These are phyloP conservation scores for Geotrichum bryndzae DNA, from an alignment of 1,139 yeast species.

Conservation along the genomic window DNA sequence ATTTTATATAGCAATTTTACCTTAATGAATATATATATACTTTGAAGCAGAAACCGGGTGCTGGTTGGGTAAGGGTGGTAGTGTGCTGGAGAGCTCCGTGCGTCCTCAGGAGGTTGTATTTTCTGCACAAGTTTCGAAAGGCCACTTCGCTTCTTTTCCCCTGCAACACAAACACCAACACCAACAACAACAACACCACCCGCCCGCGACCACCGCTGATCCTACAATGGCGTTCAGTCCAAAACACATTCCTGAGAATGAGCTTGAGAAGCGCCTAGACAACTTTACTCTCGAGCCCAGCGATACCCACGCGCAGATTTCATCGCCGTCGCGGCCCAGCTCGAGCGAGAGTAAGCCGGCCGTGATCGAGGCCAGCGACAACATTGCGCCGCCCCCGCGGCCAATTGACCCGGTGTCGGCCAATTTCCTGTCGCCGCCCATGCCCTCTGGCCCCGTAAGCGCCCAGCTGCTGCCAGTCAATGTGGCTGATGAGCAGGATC, in stretches of 20 bases:
- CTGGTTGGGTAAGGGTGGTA: not conserved
- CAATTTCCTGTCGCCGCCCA: not conserved
- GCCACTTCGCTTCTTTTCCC: not conserved
- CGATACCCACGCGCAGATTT: not conserved
- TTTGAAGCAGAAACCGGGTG: not conserved
- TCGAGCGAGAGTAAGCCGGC: not conserved
- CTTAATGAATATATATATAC: not conserved
- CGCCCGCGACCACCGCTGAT: not conserved
- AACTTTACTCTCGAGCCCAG: conserved; percentile 3
- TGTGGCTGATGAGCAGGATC: not conserved
- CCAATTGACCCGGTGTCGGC: not conserved
- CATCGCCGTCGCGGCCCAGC: not conserved
- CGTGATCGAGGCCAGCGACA: not conserved
- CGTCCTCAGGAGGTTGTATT: not conserved
- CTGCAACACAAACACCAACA: not conserved
- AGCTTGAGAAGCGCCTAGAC: conserved; percentile 10
- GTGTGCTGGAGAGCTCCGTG: not conserved
- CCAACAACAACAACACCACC: not conserved
- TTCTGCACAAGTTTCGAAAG: not conserved
- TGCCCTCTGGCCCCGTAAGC: not conserved
- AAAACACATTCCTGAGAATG: conserved; percentile 7
- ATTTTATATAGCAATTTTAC: not conserved
- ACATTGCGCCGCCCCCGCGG: not conserved
- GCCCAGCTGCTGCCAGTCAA: conserved; percentile 1
- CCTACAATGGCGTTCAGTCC: not conserved